These are phyloP conservation scores for Drechslerella coelobrocha DNA, from an alignment of 2,329 filamentous ascomycete species.

Conservation along the genomic window DNA sequence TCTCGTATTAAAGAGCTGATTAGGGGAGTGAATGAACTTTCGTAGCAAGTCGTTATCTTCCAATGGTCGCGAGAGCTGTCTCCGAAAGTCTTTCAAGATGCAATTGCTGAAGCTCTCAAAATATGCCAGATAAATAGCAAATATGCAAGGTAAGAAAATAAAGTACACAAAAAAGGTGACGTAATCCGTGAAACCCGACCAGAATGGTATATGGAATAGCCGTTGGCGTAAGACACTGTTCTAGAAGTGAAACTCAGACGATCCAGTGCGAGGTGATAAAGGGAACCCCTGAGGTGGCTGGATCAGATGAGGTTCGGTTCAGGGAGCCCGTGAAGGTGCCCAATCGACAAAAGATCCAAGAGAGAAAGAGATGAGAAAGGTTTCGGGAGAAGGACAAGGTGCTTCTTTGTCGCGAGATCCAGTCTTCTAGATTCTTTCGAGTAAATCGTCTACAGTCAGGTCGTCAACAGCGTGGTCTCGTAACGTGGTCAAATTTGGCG, in stretches of 20 bases:
- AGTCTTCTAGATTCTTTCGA: conserved; percentile 44
- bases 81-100: conserved; percentile 18
- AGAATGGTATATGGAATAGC: conserved; percentile 20
- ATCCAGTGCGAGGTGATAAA: conserved; percentile 19
- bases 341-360: conserved; percentile 22
- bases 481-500: conserved; percentile 48
- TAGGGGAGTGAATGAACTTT: conserved; percentile 8
- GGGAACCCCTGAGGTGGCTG: conserved; percentile 8
- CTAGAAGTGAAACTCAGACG: conserved; percentile 32
- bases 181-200: conserved; percentile 26
- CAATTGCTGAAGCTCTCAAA: background rate
- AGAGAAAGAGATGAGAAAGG: conserved; percentile 22
- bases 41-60: conserved; percentile 25
- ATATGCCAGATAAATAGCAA: conserved; percentile 21
- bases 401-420: conserved; percentile 33
- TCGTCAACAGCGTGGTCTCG: conserved; percentile 51
- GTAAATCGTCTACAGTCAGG: conserved; percentile 50
- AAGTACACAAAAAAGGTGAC: conserved; percentile 37
- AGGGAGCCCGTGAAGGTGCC: conserved; percentile 11
- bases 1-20: background rate
- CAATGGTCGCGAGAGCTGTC: conserved; percentile 32
- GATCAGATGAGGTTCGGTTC: background rate
- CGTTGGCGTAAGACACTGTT: conserved; percentile 25
- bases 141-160: conserved; percentile 21
- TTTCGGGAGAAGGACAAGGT: conserved; percentile 8